Base-by-base conservation (phyloP, 2,329 filamentous ascomycete species). In the Seiridium unicorne region DNA sequence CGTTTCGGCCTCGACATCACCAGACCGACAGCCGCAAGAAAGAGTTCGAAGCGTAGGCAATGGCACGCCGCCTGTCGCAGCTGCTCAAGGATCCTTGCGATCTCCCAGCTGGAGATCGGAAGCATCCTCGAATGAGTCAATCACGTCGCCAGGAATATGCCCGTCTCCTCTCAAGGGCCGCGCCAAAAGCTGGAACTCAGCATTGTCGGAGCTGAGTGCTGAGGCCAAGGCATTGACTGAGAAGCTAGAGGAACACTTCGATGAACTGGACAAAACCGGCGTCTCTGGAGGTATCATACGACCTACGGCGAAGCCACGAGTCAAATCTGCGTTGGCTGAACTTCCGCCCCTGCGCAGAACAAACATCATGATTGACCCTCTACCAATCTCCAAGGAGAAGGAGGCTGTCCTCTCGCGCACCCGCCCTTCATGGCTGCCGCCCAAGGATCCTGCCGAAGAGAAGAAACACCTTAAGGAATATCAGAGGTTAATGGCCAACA, bases 381-480 rank as follows among this genome's bases (percentile, higher is more conserved):
- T 95, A 42, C 91, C 91, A 13, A 87, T 93, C 35, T 94, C 91
- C 51, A 93, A 91, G 73, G 91, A 95, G 75, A 95, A 95, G 72
- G 90, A 94, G 69, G 91, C 91, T 3, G 90, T 93, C 2, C 79
- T 95, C 31, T 92, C 90, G 32, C 83, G 92, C 18, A 95, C 91
- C 2, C 83, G 91, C 44, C 91, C 91, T 0, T 93, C 90, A 1
- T 95, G 92, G 92, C 79, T 95, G 2, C 91, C 92, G 1, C 91
- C 91, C 1, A 95, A 95, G 76, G 88, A 95, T 65, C 93, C 92
- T 2, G 90, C 90, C 58, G 95, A 99, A 74, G 95, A 99, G 77
- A 91, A 86, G 72, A 89, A 89, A 66, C 95, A 99, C 74, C 73
- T 99, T 65, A 93, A 86, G 69, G 88, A 95, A 72, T 95, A 93